Evolutionary conservation across 148 eudicot species (phyloP).

Genomic region (Chenopodium quinoa): DNA sequence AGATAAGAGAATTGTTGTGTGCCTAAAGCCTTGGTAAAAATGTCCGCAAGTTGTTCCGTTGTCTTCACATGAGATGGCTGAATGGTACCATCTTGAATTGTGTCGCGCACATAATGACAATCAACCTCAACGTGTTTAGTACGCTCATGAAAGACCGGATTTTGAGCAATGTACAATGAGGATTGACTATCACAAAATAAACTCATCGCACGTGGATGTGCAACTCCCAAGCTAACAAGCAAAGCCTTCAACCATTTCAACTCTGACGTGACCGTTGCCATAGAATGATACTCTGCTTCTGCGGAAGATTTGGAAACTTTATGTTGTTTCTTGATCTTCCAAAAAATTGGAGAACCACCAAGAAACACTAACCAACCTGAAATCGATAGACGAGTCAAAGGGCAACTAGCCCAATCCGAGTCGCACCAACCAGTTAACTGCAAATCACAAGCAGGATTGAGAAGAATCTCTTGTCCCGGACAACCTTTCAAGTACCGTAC

Average conservation of each 20-base stretch:
- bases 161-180: too few species aligned
- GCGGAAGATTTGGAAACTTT: neutral
- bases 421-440: neutral
- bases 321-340: neutral
- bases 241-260: neutral
- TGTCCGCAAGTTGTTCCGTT: too few species aligned
- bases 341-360: neutral
- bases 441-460: neutral
- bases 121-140: too few species aligned
- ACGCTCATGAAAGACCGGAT: too few species aligned
- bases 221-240: neutral
- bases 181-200: too few species aligned
- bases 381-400: neutral
- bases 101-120: too few species aligned
- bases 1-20: too few species aligned
- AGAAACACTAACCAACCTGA: neutral
- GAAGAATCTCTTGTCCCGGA: slow-evolving; percentile 2
- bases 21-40: too few species aligned
- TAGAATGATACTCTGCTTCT: neutral
- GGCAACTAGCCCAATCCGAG: neutral
- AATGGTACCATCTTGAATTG: too few species aligned
- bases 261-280: neutral
- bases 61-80: too few species aligned
- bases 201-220: too few species aligned
- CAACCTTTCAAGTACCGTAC: neutral